These are phyloP conservation scores for Pinus taeda DNA, from an alignment of 75 land plant genomes.

Conservation along the genomic window DNA sequence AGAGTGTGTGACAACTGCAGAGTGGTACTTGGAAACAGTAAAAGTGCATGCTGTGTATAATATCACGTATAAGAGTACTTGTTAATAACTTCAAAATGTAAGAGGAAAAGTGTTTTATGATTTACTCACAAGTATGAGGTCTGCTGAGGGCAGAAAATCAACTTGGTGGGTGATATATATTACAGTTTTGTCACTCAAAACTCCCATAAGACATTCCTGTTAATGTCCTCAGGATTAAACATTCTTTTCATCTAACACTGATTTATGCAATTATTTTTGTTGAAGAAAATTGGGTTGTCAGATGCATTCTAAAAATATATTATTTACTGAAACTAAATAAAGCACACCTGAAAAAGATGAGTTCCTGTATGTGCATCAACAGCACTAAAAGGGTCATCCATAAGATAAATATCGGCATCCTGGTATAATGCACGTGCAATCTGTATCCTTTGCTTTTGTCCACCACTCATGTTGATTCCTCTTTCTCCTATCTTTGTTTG, in stretches of 20 bases:
- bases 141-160: constrained; percentile 87
- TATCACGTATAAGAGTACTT: too few species aligned
- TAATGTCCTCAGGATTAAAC: neutral
- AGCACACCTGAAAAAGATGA: constrained; percentile 65
- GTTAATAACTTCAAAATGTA: too few species aligned
- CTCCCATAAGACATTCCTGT: constrained; percentile 77
- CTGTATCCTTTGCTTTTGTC: constrained; percentile 93
- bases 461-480: constrained; percentile 95
- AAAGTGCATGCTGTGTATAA: too few species aligned
- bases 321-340: neutral
- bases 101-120: too few species aligned
- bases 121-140: constrained; percentile 68
- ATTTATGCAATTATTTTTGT: neutral
- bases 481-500: constrained; percentile 90
- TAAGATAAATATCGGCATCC: constrained; percentile 86
- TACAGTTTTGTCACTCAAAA: constrained; percentile 69
- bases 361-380: constrained; percentile 97
- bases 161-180: constrained; percentile 91
- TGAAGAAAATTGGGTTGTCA: neutral
- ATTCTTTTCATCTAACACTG: too few species aligned
- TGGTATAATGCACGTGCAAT: constrained; percentile 90
- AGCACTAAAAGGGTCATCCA: constrained; percentile 97
- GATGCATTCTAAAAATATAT: neutral
- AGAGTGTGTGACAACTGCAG: too few species aligned
- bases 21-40: too few species aligned